A percentile compares a stretch with the other conserved stretches of the same genome.
These are phyloP conservation scores for Globisporangium radiosum DNA, from an alignment of 352 stramenopile genomes.

Conservation along the genomic window DNA sequence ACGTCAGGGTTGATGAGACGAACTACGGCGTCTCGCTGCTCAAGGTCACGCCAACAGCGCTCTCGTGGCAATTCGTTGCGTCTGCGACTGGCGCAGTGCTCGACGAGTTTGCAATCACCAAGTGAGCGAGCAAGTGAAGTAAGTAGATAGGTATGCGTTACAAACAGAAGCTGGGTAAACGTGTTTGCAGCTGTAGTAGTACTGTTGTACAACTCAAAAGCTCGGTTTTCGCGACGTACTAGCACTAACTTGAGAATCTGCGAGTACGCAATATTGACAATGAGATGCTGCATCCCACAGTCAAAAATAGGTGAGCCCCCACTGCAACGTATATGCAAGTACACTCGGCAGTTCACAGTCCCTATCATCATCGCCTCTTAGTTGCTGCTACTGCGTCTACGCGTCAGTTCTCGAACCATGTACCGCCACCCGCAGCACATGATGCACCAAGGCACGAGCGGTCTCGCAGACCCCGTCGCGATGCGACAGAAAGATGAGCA, in stretches of 20 bases:
- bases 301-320: neutral
- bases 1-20: conserved; percentile 49
- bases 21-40: conserved; percentile 27
- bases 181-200: neutral
- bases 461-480: conserved; percentile 7
- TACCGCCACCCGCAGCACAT: conserved; percentile 13
- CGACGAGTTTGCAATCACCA: conserved; percentile 14
- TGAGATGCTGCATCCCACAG: neutral
- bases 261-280: neutral
- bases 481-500: conserved; percentile 43
- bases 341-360: too few relatives aligned
- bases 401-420: neutral
- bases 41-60: conserved; percentile 7
- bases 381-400: too few relatives aligned
- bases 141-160: neutral
- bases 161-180: neutral
- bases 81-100: conserved; percentile 12
- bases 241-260: neutral
- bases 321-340: too few relatives aligned
- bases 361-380: too few relatives aligned
- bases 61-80: conserved; percentile 27
- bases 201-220: neutral
- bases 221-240: too few relatives aligned
- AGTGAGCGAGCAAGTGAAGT: neutral
- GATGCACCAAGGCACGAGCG: neutral